Base-by-base conservation (phyloP, 2,329 filamentous ascomycete genomes). In the Verticillium albo-atrum region DNA sequence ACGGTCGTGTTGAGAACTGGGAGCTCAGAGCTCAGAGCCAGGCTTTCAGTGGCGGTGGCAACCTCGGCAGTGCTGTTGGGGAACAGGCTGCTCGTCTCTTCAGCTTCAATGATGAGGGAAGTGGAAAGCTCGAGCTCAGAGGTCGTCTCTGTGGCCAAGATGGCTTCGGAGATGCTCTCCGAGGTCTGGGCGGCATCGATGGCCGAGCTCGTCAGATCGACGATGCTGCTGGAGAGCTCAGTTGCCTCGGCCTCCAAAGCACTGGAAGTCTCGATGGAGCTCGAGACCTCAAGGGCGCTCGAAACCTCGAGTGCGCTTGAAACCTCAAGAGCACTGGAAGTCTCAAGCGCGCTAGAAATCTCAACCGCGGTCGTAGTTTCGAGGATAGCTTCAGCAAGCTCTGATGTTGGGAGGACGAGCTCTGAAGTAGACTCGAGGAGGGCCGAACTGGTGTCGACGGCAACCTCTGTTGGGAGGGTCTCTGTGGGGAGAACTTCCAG, bases 1-100 rank as follows among this genome's bases (percentile, higher is more conserved):
- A 30, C 23, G 15, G 55, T 57, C 15, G 37, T 26, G 42, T 51
- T 52, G 55, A 57, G 37, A 57, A 12, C 55, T 23, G 35, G 28
- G n/a, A 54, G 9, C 27, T n/a, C 32, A 1, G 56, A 58, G 28
- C 60, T 61, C 12, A 58, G 62, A 35, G 52, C 37, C 12, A 58
- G 30, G 53, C 54, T 26, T 28, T 32, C 35, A 12, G 62, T 56
- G 10, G 54, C 54, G 32, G 53, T 61, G 12, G 42, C 56, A 20
- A 20, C 30, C 9, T 28, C 42, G 10, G 37, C 17, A 14, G 56
- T 52, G 20, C 37, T 52, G 23, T 47, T 47, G n/a, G 20, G 42
- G 20, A 47, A 12, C 6, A 47, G 42, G 25, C 42, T 47, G 42
- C 42, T 47, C 6, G 42, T 47, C n/a, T 26, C 27, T 15, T 57